Evolutionary conservation across 768 basidiomycete species (phyloP).

Genomic region (Lyophyllum atratum): DNA sequence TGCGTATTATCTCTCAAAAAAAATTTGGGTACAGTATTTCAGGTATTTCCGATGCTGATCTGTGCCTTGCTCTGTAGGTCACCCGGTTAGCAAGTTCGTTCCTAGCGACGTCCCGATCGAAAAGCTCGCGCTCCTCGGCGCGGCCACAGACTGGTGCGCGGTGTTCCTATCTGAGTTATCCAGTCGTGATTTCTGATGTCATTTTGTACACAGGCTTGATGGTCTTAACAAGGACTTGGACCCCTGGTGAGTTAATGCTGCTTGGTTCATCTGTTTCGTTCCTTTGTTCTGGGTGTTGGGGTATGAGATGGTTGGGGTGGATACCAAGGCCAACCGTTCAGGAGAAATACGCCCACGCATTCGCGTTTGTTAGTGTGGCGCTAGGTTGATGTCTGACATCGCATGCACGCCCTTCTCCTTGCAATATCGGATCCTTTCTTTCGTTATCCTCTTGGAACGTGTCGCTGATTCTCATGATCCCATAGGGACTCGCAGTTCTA

Average conservation of each 20-base stretch:
- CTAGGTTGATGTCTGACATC: not conserved
- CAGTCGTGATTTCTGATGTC: constrained; percentile 1
- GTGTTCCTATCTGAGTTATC: not conserved
- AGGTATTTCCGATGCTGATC: not conserved
- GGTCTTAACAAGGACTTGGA: constrained; percentile 90
- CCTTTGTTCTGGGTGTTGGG: not conserved
- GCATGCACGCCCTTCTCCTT: not conserved
- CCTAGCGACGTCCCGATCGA: constrained; percentile 78
- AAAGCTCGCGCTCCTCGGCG: constrained; percentile 74
- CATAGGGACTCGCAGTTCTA: constrained; percentile 78
- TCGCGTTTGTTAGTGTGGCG: too few relatives aligned
- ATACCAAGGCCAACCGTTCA: not conserved
- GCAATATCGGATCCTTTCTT: not conserved
- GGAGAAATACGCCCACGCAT: too few relatives aligned
- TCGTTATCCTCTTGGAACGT: not conserved
- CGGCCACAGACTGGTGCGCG: constrained; percentile 82
- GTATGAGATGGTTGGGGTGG: not conserved
- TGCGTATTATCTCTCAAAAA: constrained; percentile 28
- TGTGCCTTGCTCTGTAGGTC: constrained; percentile 40
- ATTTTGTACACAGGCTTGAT: constrained; percentile 62
- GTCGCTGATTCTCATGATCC: not conserved
- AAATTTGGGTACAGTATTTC: not conserved
- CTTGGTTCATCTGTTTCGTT: not conserved
- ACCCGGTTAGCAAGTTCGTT: constrained; percentile 94
- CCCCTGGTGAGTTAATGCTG: constrained; percentile 43